A percentile compares a stretch with the other conserved stretches of the same genome.
phyloP scores from a whole-genome alignment of 352 stramenopile species.

The Lagenidium giganteum region DNA sequence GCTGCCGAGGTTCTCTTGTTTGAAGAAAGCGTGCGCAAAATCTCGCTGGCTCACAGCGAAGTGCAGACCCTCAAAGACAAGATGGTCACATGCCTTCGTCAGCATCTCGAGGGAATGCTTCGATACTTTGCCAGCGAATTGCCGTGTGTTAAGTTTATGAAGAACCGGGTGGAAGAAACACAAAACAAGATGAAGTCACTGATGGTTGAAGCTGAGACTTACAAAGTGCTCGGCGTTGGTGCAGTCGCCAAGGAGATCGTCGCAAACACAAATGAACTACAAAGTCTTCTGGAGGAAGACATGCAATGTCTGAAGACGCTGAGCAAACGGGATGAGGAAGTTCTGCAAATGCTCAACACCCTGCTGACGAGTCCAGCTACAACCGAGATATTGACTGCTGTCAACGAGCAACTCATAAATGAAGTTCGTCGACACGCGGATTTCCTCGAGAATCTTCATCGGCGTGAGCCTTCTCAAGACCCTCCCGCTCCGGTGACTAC shows the following conservation, averaged over 20 bases:
- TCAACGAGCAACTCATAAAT: conserved; percentile 3
- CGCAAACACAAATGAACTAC: conserved; percentile 29
- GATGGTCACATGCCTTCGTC: conserved; percentile 32
- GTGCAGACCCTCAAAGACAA: conserved; percentile 40
- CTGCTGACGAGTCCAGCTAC: too few species aligned
- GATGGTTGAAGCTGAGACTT: conserved; percentile 35
- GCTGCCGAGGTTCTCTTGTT: conserved; percentile 28
- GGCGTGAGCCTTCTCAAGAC: too few species aligned
- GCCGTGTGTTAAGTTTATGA: conserved; percentile 80
- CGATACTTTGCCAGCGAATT: conserved; percentile 75
- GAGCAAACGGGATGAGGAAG: conserved; percentile 40
- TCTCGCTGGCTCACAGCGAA: conserved; percentile 30
- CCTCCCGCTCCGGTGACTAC: too few species aligned
- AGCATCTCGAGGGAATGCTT: conserved; percentile 63
- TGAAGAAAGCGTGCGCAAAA: conserved; percentile 27
- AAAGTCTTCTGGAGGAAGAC: conserved; percentile 47
- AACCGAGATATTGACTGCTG: too few species aligned
- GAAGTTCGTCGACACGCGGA: too few species aligned
- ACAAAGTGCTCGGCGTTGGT: conserved; percentile 46
- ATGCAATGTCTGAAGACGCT: conserved; percentile 35
- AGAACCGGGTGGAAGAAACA: conserved; percentile 46
- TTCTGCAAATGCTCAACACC: conserved; percentile 31
- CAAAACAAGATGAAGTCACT: conserved; percentile 31
- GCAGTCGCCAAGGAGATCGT: conserved; percentile 46
- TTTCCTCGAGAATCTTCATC: too few species aligned